Base-by-base conservation (phyloP, 108 stramenopile species). In the Nitzschia sp. region DNA sequence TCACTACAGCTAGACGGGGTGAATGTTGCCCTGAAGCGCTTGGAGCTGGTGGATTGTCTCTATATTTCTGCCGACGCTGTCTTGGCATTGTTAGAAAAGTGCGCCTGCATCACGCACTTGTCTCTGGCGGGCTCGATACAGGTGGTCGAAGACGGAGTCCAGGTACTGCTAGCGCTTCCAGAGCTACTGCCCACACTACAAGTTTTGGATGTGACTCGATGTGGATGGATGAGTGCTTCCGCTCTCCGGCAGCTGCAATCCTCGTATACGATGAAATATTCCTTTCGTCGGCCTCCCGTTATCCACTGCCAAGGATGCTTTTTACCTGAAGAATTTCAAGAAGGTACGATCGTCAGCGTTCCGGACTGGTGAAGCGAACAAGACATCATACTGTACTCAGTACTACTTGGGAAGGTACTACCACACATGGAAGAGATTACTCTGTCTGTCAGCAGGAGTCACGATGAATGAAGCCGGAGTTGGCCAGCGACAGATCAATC, bases 121-220 rank as follows among this genome's bases (percentile, higher is more conserved):
- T 74, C 73, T 3, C 16, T 74, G 25, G 73, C 73, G 27, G 73
- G 73, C n/a, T 74, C 63, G 19, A 54, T 74, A 1, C 16, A 55
- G 6, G 22, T 45, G 17, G 31, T 45, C 11, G 54, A 57, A 22
- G 54, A 31, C 30, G 71, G 71, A 1, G 21, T 21, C 3, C 21
- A 53, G 5, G 16, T 72, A 2, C 11, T 72, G 19, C 28, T 26
- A 36, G 5, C 23, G 2, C 26, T 74, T 0, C 65, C 57, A 16
- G 16, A 48, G 15, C 2, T 74, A 28, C 33, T 74, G 30, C 73
- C 73, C 1, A 17, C 36, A n/a, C 63, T 74, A 0, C 28, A 66
- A 33, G 58, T 66, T 13, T 28, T 74, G 36, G 73, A 74, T 50
- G 50, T 74, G 5, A 74, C 65, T 11, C 17, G 65, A 19, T 74